phyloP scores from a whole-genome alignment of 345 rosid genomes.

The Gossypium rotundifolium region DNA sequence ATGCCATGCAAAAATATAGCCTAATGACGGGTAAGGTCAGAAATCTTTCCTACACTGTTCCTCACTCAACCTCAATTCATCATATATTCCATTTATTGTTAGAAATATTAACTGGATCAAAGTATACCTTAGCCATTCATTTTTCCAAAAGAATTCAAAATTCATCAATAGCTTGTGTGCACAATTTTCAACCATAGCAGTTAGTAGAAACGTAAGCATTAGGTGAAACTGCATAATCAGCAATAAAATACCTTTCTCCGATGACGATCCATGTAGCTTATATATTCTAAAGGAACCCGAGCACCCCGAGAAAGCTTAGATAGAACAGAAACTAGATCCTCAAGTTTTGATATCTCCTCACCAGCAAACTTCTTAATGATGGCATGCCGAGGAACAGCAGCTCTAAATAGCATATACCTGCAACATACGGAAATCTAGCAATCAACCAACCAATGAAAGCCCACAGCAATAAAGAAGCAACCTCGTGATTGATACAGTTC shows the following conservation, averaged over 20 bases:
- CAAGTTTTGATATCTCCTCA: constrained; percentile 64
- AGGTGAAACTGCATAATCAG: background rate
- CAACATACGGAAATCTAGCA: constrained; percentile 15
- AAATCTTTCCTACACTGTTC: background rate
- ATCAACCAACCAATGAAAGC: background rate
- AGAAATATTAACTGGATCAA: background rate
- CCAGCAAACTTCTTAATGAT: constrained; percentile 88
- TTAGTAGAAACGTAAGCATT: background rate
- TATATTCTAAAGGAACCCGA: constrained; percentile 86
- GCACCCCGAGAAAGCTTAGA: constrained; percentile 73
- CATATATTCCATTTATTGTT: background rate
- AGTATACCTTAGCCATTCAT: background rate
- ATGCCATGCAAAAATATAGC: background rate
- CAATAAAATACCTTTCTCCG: constrained; percentile 63
- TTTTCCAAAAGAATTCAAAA: background rate
- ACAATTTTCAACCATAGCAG: background rate
- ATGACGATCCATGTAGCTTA: constrained; percentile 82
- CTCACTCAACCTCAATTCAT: background rate
- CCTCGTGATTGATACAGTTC: background rate
- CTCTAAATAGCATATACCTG: constrained; percentile 92
- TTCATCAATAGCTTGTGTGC: background rate
- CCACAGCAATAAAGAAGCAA: background rate
- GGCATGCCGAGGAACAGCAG: constrained; percentile 93
- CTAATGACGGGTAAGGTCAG: background rate
- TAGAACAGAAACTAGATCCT: constrained; percentile 57